phyloP scores from a whole-genome alignment of 1,284 basidiomycete species.

The Vanrija pseudolonga region DNA sequence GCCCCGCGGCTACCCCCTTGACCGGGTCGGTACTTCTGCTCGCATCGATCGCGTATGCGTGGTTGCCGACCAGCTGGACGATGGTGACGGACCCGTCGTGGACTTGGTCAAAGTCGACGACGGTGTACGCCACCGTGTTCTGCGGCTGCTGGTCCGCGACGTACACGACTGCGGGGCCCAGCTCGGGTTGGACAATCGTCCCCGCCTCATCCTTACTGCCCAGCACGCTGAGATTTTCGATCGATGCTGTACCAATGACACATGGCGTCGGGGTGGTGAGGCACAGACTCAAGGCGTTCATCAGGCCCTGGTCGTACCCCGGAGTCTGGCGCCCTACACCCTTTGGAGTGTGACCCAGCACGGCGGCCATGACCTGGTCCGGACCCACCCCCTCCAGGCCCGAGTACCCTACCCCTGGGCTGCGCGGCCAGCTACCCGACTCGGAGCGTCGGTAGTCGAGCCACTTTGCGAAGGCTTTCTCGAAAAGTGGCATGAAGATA shows the following conservation, averaged over 20 bases:
- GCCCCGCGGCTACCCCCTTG: background rate
- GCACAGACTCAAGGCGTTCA: background rate
- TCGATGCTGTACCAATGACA: background rate
- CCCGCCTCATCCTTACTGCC: background rate
- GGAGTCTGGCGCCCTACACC: background rate
- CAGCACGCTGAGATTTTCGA: background rate
- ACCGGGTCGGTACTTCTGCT: background rate
- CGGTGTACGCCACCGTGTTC: background rate
- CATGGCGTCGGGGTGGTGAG: slow-evolving; percentile 3
- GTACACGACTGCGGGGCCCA: background rate
- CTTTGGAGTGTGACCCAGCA: slow-evolving; percentile 3
- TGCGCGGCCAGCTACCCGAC: background rate
- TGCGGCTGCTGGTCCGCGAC: background rate
- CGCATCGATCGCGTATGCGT: slow-evolving; percentile 4
- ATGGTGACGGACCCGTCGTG: background rate
- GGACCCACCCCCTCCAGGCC: background rate
- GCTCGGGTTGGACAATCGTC: background rate
- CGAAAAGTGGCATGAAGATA: slow-evolving; percentile 6
- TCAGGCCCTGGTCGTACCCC: background rate
- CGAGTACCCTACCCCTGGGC: slow-evolving; percentile 1
- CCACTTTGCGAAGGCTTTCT: slow-evolving; percentile 14
- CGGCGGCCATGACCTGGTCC: background rate
- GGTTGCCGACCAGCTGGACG: background rate
- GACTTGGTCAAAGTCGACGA: slow-evolving; percentile 6
- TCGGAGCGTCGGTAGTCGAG: slow-evolving; percentile 2